Evolutionary conservation across 441 rosid species (phyloP), one percentile per base, ranked within the genome.

Genomic region (Macaranga tanarius): DNA sequence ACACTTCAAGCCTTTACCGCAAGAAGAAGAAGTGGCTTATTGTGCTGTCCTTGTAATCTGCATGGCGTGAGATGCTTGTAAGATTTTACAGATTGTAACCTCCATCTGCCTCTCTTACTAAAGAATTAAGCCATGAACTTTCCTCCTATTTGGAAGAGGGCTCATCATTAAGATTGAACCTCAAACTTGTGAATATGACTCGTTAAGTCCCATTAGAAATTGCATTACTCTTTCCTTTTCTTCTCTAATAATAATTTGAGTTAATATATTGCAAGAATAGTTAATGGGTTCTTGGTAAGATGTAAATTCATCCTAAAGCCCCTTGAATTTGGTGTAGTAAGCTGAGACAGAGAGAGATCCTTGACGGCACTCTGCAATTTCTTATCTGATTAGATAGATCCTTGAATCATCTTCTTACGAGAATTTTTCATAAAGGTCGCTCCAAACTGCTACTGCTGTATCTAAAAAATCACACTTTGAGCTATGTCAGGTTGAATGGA

Each of bases 251-350:
- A 11, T 11, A 51, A 51, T 51, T 16, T 51, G 15, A 7, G 15
- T 51, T 7, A 51, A 51, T 15, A 51, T 51, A 7, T 51, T 20
- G 17, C 17, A 51, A 1, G 55, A 51, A 51, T 20, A 51, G 6
- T 4, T 51, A 20, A 51, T 51, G 20, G 55, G 17, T 51, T 51
- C 55, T 16, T 51, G 55, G 17, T n/a, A n/a, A n/a, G n/a, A n/a
- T n/a, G n/a, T n/a, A n/a, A 59, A 50, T 59, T 48, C 44, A 13
- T 62, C 56, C 42, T n/a, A 60, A 10, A 70, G 55, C 5, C 8
- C 51, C 55, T 73, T 73, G 31, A 63, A 55, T 28, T 71, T 73
- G 1, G 76, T 66, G 54, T 40, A 73, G 2, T 56, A 66, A 3
- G 56, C 15, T 2, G 4, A 55, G 10, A 73, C 47, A 0, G n/a